Conservation (phyloP, 805 yeast species). For the Saturnispora hagleri region DNA sequence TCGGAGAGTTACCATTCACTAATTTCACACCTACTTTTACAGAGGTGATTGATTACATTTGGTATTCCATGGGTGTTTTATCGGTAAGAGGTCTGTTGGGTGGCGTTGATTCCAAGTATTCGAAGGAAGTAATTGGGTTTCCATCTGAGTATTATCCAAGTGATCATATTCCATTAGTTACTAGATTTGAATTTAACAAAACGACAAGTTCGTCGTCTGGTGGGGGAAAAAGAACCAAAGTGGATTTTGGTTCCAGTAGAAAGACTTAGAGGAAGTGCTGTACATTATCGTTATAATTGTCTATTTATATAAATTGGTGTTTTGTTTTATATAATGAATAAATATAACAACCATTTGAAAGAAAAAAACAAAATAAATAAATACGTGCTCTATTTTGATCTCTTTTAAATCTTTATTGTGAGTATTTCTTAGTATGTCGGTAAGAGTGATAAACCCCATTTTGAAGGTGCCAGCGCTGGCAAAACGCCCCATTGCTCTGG, state of each 20-base stretch:
- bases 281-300: constrained; percentile 1
- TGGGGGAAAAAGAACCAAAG: constrained; percentile 18
- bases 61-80: constrained; percentile 81
- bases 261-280: constrained; percentile 17
- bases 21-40: constrained; percentile 91
- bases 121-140: constrained; percentile 73
- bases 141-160: constrained; percentile 93
- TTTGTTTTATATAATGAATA: not conserved
- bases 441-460: not conserved
- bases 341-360: not conserved
- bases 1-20: constrained; percentile 90
- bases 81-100: constrained; percentile 83
- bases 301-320: not conserved
- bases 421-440: not conserved
- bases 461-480: not conserved
- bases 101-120: constrained; percentile 69
- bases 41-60: constrained; percentile 88
- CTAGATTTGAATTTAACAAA: constrained; percentile 66
- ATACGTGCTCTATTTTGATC: not conserved
- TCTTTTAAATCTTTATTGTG: not conserved
- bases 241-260: constrained; percentile 21
- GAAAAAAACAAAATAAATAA: not conserved
- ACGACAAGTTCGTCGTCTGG: constrained; percentile 8
- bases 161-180: constrained; percentile 84
- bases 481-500: not conserved